Percentiles rank a stretch among this genome's conserved stretches.
These are phyloP conservation scores for Citeromyces hawaiiensis DNA, from an alignment of 1,139 yeast genomes.

Conservation along the genomic window DNA sequence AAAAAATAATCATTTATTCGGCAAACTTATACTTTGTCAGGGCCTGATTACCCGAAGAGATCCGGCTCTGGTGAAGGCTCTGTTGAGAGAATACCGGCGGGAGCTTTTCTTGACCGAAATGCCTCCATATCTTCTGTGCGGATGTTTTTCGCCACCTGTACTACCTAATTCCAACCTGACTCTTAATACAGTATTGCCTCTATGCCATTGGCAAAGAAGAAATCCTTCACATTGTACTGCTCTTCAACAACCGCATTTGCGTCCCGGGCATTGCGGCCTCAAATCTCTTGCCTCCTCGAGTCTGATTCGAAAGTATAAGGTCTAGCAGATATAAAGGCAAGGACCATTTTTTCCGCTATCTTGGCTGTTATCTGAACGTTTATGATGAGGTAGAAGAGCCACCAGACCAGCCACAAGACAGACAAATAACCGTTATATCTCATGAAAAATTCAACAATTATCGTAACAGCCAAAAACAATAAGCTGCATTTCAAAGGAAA, in stretches of 20 bases:
- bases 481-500: too few species aligned
- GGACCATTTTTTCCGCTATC: not conserved
- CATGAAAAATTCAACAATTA: too few species aligned
- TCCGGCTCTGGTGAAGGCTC: not conserved
- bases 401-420: not conserved
- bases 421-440: too few species aligned
- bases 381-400: not conserved
- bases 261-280: not conserved
- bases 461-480: too few species aligned
- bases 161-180: not conserved
- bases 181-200: not conserved
- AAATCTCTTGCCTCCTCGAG: not conserved
- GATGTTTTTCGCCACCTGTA: not conserved
- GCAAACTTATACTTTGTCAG: not conserved
- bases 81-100: constrained; percentile 1
- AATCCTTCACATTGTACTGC: not conserved
- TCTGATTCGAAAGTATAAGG: not conserved
- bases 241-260: not conserved
- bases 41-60: not conserved
- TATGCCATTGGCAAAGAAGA: not conserved
- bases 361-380: not conserved
- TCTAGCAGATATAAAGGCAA: not conserved
- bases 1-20: too few species aligned
- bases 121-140: not conserved
- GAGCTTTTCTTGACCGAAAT: not conserved